Base-by-base conservation (phyloP, 75 land plant species). In the Azolla pinnata region DNA sequence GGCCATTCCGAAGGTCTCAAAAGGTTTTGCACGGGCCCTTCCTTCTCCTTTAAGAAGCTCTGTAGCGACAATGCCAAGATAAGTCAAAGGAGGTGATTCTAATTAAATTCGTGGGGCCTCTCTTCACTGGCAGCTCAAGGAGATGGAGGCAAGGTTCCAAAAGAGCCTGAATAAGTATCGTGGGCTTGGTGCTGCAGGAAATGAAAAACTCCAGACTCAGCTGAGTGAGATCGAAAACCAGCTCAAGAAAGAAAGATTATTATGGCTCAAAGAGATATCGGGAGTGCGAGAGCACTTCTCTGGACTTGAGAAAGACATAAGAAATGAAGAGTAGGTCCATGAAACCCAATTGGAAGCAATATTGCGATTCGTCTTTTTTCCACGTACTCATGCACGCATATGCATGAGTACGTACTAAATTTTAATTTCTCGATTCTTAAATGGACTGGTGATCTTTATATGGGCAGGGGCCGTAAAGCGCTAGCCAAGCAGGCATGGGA, bases 61-160 rank as follows among this genome's bases (percentile, higher is more conserved):
- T 35, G 40, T 12, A 35, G 12, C 40, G 12, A 12, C 12, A 35
- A 35, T 35, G 50, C 3, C 20, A 16, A 16, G 19, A 16, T 47
- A 3, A 12, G 3, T 47, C 19, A 20, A 16, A 3, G 3, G 20
- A 12, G 10, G 4, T 47, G 10, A 16, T 20, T 47, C 19, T 20
- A 16, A 20, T 12, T 20, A 16, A 20, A 47, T 20, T 9, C n/a
- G n/a, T n/a, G n/a, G n/a, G n/a, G n/a, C n/a, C n/a, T n/a, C n/a
- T n/a, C n/a, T n/a, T n/a, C n/a, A n/a, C n/a, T n/a, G 2, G 54
- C 54, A 52, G 54, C 54, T 52, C 4, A 52, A 25, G 54, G 54
- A 52, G 3, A 52, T 52, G 54, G 54, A 52, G 24, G 29, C 2
- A 23, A 52, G 27, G 54, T 52, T 52, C 29, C 54, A 52, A 27